phyloP scores from a whole-genome alignment of 1,284 basidiomycete genomes.

The Psilocybe mexicana region DNA sequence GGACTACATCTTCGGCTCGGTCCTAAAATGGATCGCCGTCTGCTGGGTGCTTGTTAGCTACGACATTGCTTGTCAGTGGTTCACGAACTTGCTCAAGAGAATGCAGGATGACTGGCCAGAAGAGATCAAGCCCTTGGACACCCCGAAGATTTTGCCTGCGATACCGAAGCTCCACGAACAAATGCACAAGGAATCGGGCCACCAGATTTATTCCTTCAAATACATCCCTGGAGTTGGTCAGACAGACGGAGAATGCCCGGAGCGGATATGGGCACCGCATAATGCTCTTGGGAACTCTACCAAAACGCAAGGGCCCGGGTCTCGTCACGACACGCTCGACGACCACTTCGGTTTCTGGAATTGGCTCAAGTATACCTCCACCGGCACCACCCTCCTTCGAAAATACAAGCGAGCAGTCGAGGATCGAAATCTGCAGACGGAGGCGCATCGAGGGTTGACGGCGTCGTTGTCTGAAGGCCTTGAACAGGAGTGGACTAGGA shows the following conservation, averaged over 20 bases:
- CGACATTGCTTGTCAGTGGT: too few species aligned
- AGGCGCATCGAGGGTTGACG: background rate
- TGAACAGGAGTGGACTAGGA: background rate
- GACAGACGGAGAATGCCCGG: slow-evolving; percentile 12
- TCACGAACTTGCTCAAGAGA: background rate
- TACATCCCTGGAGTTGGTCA: slow-evolving; percentile 11
- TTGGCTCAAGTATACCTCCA: slow-evolving; percentile 10
- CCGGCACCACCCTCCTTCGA: slow-evolving; percentile 1
- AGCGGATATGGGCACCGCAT: slow-evolving; percentile 12
- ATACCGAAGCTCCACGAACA: slow-evolving; percentile 19
- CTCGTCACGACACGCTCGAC: slow-evolving; percentile 13
- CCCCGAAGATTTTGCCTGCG: slow-evolving; percentile 4
- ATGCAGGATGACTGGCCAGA: slow-evolving; percentile 14
- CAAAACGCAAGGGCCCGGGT: slow-evolving; percentile 9
- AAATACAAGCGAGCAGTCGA: background rate
- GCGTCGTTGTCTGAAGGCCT: background rate
- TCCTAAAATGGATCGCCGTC: background rate
- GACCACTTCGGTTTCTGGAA: slow-evolving; percentile 18
- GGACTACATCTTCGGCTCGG: slow-evolving; percentile 17
- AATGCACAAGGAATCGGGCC: slow-evolving; percentile 1
- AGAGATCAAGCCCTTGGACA: background rate
- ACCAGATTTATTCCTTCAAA: background rate
- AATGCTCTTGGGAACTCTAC: slow-evolving; percentile 7
- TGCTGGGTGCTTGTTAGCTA: slow-evolving; percentile 9
- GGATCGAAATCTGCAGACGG: slow-evolving; percentile 2